These are phyloP conservation scores for Apocynum venetum DNA, from an alignment of 257 asterid genomes.

Conservation along the genomic window DNA sequence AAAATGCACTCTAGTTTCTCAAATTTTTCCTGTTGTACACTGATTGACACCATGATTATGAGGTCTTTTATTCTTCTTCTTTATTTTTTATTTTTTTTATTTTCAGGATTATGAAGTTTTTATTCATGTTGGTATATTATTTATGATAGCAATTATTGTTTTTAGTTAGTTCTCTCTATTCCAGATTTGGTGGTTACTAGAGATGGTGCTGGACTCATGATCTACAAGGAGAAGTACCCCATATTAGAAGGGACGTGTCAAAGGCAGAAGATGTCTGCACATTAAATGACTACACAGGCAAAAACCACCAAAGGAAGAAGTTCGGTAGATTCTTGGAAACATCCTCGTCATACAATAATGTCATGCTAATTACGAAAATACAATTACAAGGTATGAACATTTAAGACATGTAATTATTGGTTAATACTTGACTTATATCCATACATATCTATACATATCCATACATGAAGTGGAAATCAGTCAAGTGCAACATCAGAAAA, in stretches of 20 bases:
- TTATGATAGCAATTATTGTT: neutral
- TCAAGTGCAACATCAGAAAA: neutral
- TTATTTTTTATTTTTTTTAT: no score
- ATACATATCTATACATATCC: neutral
- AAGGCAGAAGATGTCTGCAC: neutral
- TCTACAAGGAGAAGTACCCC: neutral
- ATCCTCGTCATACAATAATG: neutral
- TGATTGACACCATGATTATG: neutral
- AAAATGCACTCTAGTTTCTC: neutral
- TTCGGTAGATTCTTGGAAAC: neutral
- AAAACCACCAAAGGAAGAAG: neutral
- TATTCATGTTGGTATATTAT: neutral
- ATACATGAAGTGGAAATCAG: neutral
- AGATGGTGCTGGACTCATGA: neutral
- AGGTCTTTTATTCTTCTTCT: neutral
- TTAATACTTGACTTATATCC: no score
- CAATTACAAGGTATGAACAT: neutral
- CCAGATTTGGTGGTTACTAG: neutral
- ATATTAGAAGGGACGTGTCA: neutral
- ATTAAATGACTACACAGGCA: neutral
- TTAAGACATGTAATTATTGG: neutral
- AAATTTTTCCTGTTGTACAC: neutral
- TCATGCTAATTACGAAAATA: neutral
- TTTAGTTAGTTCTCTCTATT: neutral
- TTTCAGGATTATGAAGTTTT: no score